These are phyloP conservation scores for Colletotrichum sp. DNA, from an alignment of 2,329 filamentous ascomycete genomes.

Conservation along the genomic window DNA sequence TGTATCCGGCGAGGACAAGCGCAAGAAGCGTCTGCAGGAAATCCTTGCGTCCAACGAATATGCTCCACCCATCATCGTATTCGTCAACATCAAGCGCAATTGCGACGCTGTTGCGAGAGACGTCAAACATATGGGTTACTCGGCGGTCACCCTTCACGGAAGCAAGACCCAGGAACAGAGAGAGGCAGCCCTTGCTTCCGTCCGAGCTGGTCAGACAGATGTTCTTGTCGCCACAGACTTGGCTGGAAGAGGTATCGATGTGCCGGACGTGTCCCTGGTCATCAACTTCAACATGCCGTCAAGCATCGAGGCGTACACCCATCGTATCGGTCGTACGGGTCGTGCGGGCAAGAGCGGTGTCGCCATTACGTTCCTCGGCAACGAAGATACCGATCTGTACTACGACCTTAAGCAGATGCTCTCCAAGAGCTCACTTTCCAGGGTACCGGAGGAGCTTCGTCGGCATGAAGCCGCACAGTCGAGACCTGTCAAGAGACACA, in stretches of 20 bases:
- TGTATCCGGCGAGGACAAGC: constrained; percentile 87
- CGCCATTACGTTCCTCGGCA: constrained; percentile 92
- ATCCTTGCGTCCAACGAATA: constrained; percentile 84
- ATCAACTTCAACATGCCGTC: constrained; percentile 99
- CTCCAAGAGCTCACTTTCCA: constrained; percentile 84
- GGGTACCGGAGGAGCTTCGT: constrained; percentile 88
- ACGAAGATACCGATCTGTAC: constrained; percentile 87
- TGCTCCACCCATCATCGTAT: constrained; percentile 92
- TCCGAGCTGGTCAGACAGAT: constrained; percentile 80
- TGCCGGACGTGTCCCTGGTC: constrained; percentile 90
- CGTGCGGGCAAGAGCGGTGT: constrained; percentile 97
- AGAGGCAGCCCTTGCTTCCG: constrained; percentile 86
- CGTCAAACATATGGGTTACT: constrained; percentile 93
- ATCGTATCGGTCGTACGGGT: constrained; percentile 95
- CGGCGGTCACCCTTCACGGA: constrained; percentile 88
- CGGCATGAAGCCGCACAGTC: constrained; percentile 93
- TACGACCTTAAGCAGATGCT: constrained; percentile 98
- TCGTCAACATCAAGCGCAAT: constrained; percentile 99
- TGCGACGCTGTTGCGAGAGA: constrained; percentile 94
- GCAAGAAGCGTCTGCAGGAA: constrained; percentile 94
- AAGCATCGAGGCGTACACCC: constrained; percentile 93
- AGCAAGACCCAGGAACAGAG: constrained; percentile 98
- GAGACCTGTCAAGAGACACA: constrained; percentile 54
- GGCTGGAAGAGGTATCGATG: constrained; percentile 96
- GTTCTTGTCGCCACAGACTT: constrained; percentile 96